A percentile compares a stretch with the other conserved stretches of the same genome.
Evolutionary conservation across 345 rosid species (phyloP).

Genomic region (Abelmoschus esculentus): DNA sequence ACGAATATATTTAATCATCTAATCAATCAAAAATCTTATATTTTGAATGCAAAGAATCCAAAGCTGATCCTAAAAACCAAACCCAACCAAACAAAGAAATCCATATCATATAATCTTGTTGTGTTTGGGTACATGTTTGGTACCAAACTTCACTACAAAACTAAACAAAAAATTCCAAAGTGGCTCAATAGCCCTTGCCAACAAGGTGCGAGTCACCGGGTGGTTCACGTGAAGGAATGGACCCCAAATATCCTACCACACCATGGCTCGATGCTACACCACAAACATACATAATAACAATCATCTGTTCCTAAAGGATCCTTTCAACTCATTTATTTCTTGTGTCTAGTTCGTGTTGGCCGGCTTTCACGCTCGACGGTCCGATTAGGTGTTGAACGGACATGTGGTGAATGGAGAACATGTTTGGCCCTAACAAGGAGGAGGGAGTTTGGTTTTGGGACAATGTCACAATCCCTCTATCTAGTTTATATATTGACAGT

Average conservation of each 20-base stretch:
- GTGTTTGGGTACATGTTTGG: background rate
- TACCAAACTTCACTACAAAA: background rate
- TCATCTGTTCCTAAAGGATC: background rate
- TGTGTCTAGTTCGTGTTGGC: conserved; percentile 1
- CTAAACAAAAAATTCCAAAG: background rate
- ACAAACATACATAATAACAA: background rate
- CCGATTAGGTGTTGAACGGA: background rate
- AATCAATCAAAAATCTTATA: too few species aligned
- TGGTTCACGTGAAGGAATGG: conserved; percentile 11
- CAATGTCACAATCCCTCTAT: background rate
- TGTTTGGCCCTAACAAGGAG: background rate
- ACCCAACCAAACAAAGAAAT: background rate
- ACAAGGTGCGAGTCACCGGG: background rate
- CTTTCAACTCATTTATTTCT: background rate
- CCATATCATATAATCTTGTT: background rate
- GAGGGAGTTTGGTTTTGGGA: background rate
- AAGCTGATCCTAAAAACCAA: background rate
- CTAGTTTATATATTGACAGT: background rate
- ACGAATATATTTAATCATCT: too few species aligned
- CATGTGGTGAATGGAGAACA: background rate
- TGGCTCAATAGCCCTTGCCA: background rate
- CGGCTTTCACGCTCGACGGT: conserved; percentile 1
- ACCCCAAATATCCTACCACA: background rate
- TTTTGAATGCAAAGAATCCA: background rate
- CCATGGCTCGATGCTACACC: conserved; percentile 14